Conservation (phyloP, 352 stramenopile genomes). For the Pythium brassicae region DNA sequence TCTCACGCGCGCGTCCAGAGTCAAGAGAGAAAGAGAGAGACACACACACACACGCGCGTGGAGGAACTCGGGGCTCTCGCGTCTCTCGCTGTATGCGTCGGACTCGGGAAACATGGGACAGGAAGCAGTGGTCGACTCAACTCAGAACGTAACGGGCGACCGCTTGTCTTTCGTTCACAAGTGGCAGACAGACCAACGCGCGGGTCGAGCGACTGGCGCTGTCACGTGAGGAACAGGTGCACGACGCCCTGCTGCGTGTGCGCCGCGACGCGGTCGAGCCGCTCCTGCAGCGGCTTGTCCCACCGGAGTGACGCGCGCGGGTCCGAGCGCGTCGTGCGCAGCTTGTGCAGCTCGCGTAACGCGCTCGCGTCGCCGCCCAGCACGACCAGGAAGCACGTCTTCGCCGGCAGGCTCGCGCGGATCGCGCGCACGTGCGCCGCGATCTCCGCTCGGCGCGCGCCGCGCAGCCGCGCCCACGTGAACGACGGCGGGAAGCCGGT, state of each 20-base stretch:
- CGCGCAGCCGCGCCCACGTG: constrained; percentile 66
- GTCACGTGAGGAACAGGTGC: constrained; percentile 53
- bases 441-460: constrained; percentile 39
- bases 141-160: too few species aligned
- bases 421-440: constrained; percentile 29
- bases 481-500: constrained; percentile 78
- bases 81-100: too few species aligned
- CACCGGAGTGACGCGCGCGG: constrained; percentile 71
- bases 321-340: constrained; percentile 70
- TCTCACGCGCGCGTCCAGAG: background rate
- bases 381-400: constrained; percentile 60
- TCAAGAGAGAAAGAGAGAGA: background rate
- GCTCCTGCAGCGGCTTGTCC: constrained; percentile 67
- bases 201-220: too few species aligned
- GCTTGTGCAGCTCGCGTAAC: constrained; percentile 70
- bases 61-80: background rate
- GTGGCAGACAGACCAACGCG: background rate
- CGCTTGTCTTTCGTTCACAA: background rate
- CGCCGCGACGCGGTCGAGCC: constrained; percentile 43
- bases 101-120: too few species aligned
- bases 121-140: too few species aligned
- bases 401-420: constrained; percentile 35
- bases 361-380: constrained; percentile 42
- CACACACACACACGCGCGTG: background rate
- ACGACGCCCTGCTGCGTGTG: constrained; percentile 56